A percentile compares a stretch with the other conserved stretches of the same genome.
phyloP scores from a whole-genome alignment of 352 stramenopile genomes.

The Phytophthora agathidicida region DNA sequence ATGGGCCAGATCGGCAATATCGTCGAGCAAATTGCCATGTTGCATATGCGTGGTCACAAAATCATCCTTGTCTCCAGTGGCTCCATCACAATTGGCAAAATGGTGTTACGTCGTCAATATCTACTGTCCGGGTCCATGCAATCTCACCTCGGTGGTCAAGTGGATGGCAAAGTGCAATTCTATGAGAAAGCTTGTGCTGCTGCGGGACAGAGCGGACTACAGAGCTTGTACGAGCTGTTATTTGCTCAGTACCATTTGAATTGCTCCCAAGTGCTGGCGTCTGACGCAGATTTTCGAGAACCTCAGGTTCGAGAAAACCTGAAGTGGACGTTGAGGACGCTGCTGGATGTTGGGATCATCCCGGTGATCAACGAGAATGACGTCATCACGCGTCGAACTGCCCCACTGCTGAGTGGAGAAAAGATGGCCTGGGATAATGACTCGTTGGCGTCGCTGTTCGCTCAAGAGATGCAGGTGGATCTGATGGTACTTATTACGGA shows the following conservation, averaged over 20 bases:
- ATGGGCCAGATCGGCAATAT: conserved; percentile 81
- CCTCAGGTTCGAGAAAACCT: conserved; percentile 70
- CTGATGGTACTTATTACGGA: conserved; percentile 84
- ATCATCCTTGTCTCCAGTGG: conserved; percentile 87
- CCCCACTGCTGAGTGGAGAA: conserved; percentile 59
- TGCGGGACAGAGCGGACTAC: conserved; percentile 77
- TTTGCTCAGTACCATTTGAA: conserved; percentile 87
- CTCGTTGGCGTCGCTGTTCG: conserved; percentile 81
- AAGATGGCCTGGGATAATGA: conserved; percentile 88
- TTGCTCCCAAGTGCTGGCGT: conserved; percentile 82
- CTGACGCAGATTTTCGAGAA: conserved; percentile 78
- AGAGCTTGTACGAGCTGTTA: conserved; percentile 88
- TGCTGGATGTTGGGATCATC: conserved; percentile 86
- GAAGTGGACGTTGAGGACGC: conserved; percentile 60
- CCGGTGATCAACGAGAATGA: conserved; percentile 90
- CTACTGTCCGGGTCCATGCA: conserved; percentile 87
- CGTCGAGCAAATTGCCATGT: conserved; percentile 81
- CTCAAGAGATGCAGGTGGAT: conserved; percentile 72
- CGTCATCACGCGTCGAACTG: conserved; percentile 74
- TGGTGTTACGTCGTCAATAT: conserved; percentile 83
- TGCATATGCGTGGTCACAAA: conserved; percentile 85
- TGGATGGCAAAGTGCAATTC: conserved; percentile 62
- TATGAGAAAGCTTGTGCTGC: conserved; percentile 77
- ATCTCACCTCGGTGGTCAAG: conserved; percentile 71
- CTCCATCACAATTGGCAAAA: conserved; percentile 79